Base-by-base conservation (phyloP, 371 early-diverging fungal genomes). In the Mortierella sp. region DNA sequence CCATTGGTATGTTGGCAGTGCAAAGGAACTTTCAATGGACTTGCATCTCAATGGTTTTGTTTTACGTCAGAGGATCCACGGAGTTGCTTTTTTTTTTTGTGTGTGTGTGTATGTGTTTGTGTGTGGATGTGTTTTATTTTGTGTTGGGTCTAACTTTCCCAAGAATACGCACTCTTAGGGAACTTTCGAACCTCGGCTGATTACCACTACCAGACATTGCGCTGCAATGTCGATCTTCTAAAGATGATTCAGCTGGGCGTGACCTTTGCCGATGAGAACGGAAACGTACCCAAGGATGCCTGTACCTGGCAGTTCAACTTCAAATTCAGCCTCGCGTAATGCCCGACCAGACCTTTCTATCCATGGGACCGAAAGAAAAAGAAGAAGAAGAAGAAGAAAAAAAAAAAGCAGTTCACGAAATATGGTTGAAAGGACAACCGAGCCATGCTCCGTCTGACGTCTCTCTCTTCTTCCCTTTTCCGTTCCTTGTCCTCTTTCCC, bases 251-350 rank as follows among this genome's bases (percentile, higher is more conserved):
- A 99, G 82, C 89, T 99, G 44, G 99, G 99, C 48, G 91, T 99
- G 25, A 98, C 99, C 1, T 94, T 99, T 81, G 92, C 96, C 51
- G 97, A 99, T 84, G 93, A 92, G 75, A 74, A 95, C 30, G 99
- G 99, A 60, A 93, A 95, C 63, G 84, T 92, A 57, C 99, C 99
- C 28, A 88, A 89, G 29, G 94, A 91, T 63, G 90, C 90, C 16
- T 94, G 95, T 83, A 99, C 99, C 28, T 99, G 99, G 98, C 99
- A 99, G 86, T 99, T 99, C 87, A 99, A 99, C 89, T 99, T 99
- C 87, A 94, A 94, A 76, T 99, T 99, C 83, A 94, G 92, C 82
- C 81, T 98, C 58, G 86, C 86, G 91, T 95, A 82, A 66, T 87
- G 60, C 0, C 18, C 12, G 30, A 46, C 57, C 61, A 18, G 53